Evolutionary conservation across 352 stramenopile genomes (phyloP).

Genomic region (Globisporangium nagaii): DNA sequence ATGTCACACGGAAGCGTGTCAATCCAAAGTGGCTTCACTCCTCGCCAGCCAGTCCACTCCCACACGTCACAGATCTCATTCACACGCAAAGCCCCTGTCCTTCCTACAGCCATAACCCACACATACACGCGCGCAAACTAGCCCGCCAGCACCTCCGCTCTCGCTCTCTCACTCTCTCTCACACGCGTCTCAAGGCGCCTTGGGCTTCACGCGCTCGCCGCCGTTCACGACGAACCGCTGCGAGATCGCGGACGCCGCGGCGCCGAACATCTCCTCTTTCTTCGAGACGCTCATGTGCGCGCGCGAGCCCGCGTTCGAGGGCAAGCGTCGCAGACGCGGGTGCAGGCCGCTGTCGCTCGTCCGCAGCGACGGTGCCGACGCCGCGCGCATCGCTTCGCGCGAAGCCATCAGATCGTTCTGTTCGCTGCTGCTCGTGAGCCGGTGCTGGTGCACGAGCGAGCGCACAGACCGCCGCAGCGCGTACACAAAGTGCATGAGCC

Average conservation of each 20-base stretch:
- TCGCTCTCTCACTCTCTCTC: no score
- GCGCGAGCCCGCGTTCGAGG: constrained; percentile 54
- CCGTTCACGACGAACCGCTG: constrained; percentile 64
- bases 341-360: constrained; percentile 36
- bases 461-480: constrained; percentile 58
- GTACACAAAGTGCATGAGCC: constrained; percentile 58
- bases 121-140: neutral
- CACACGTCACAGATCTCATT: neutral
- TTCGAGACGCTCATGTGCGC: constrained; percentile 73
- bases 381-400: constrained; percentile 27
- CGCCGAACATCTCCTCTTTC: constrained; percentile 82
- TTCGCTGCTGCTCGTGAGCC: constrained; percentile 52
- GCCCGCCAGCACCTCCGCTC: neutral
- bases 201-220: constrained; percentile 16
- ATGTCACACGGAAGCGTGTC: no score
- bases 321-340: constrained; percentile 33
- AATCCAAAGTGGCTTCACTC: neutral
- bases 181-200: constrained; percentile 17
- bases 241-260: constrained; percentile 71
- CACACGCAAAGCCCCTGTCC: neutral
- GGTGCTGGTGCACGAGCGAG: constrained; percentile 74
- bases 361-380: constrained; percentile 11
- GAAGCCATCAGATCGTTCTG: constrained; percentile 44
- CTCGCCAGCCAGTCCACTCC: no score
- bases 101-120: no score